phyloP scores from a whole-genome alignment of 345 rosid genomes.

The Lumnitzera racemosa region DNA sequence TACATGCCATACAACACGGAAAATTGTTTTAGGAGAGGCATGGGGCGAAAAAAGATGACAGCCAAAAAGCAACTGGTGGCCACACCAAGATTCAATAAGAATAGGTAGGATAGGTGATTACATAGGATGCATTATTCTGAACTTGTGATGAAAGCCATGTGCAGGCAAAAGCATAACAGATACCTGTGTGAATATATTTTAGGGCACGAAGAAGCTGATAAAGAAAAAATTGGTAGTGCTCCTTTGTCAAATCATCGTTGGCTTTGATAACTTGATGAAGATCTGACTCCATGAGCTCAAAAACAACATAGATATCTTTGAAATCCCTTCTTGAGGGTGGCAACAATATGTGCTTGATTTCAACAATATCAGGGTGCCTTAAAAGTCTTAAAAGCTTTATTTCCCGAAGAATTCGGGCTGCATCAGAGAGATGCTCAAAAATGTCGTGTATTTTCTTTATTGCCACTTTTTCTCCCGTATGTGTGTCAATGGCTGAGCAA shows the following conservation, averaged over 20 bases:
- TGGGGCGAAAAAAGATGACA: too few relatives aligned
- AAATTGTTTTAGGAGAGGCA: too few relatives aligned
- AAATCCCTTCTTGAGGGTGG: conserved; percentile 92
- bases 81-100: too few relatives aligned
- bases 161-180: too few relatives aligned
- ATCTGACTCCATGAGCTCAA: conserved; percentile 96
- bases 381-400: conserved; percentile 78
- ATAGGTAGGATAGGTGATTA: too few relatives aligned
- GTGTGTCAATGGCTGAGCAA: conserved; percentile 84
- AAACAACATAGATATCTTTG: conserved; percentile 92
- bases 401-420: conserved; percentile 86
- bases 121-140: too few relatives aligned
- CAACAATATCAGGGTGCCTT: conserved; percentile 89
- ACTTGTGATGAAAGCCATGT: too few relatives aligned
- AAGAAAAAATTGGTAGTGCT: conserved; percentile 91
- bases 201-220: conserved; percentile 91
- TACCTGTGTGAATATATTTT: conserved; percentile 93
- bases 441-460: conserved; percentile 88
- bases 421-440: conserved; percentile 89
- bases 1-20: too few relatives aligned
- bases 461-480: conserved; percentile 80
- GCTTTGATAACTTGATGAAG: conserved; percentile 97
- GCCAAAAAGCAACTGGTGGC: too few relatives aligned
- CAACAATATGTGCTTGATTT: conserved; percentile 91
- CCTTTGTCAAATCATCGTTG: conserved; percentile 89